Base-by-base conservation (phyloP, 2,329 filamentous ascomycete genomes). In the Exophiala sp. region DNA sequence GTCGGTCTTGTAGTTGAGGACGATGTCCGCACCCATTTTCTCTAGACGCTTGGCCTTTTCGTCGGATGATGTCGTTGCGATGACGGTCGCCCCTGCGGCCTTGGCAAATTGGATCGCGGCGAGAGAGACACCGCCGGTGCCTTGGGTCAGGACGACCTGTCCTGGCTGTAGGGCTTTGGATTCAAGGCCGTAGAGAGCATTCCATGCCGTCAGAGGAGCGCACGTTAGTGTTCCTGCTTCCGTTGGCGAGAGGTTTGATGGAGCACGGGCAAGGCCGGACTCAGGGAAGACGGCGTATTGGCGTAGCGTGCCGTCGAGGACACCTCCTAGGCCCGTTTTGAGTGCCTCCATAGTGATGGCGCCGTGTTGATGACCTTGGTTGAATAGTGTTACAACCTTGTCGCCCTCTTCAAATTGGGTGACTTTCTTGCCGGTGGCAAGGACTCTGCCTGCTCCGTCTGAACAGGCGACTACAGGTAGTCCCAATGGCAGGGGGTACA, bases 271-370 rank as follows among this genome's bases (percentile, higher is more conserved):
- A 3, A 92, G 75, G 1, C 87, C 87, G 20, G 69, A 79, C 72
- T 91, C 84, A 56, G 82, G 77, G 66, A 88, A 90, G 10, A 82
- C 79, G 54, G 74, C 87, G 60, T 87, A 84, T 62, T 86, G 76
- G 40, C 86, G 80, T 21, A 92, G 76, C 0, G 79, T 80, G 56
- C 89, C 89, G 63, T 91, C 81, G 1, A 86, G 48, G 11, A 76
- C 76, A 47, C 87, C 87, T 50, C 89, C 88, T 1, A 91, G 78
- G 1, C 86, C 86, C 1, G 82, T 83, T 0, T 55, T 50, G 5
- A 72, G 51, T 20, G 69, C 71, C 1, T 59, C 55, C 69, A 11
- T 60, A 24, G 72, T 71, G 14, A 82, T 67, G 1, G 71, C 71
- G 40, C 78, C 80, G 21, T 71, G 78, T 47, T 81, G 71, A 62